Percentiles rank a stretch among this genome's conserved stretches.
Conservation (phyloP, 805 yeast species). For the Spathaspora boniae region DNA sequence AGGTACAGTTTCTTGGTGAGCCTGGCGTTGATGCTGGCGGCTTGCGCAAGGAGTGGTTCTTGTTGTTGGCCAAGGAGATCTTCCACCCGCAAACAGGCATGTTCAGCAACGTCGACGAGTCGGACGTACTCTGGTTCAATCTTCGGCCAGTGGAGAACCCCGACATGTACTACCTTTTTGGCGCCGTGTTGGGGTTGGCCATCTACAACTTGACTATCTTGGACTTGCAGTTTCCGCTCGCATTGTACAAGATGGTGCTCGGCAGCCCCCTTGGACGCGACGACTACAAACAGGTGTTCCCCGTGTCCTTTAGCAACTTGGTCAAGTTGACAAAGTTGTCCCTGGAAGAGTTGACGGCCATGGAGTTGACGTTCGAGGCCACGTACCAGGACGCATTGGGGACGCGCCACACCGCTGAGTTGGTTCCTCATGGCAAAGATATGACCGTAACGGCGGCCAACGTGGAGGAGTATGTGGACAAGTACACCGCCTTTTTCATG, state of each 20-base stretch:
- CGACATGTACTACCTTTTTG: slow-evolving; percentile 72
- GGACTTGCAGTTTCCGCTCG: slow-evolving; percentile 73
- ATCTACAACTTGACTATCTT: slow-evolving; percentile 85
- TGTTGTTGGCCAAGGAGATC: slow-evolving; percentile 63
- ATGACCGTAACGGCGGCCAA: slow-evolving; percentile 57
- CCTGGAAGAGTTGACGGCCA: slow-evolving; percentile 33
- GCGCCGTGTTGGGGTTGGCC: slow-evolving; percentile 85
- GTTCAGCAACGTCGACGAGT: slow-evolving; percentile 63
- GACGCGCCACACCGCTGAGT: slow-evolving; percentile 39
- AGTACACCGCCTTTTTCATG: slow-evolving; percentile 60
- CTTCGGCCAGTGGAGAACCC: slow-evolving; percentile 38
- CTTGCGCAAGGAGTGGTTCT: slow-evolving; percentile 89
- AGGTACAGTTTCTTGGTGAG: slow-evolving; percentile 79
- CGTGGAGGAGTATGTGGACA: slow-evolving; percentile 55
- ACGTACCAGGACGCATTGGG: slow-evolving; percentile 52
- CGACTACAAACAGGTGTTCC: slow-evolving; percentile 69
- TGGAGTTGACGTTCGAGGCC: slow-evolving; percentile 59
- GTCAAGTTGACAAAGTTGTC: slow-evolving; percentile 23
- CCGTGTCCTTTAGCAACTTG: slow-evolving; percentile 49
- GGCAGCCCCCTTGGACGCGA: slow-evolving; percentile 50
- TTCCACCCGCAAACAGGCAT: slow-evolving; percentile 68
- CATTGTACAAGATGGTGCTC: slow-evolving; percentile 71
- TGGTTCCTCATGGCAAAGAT: slow-evolving; percentile 57
- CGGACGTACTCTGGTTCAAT: slow-evolving; percentile 75
- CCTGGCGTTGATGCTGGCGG: slow-evolving; percentile 98